Base-by-base conservation (phyloP, 2,329 filamentous ascomycete genomes). In the Lachnellula occidentalis region DNA sequence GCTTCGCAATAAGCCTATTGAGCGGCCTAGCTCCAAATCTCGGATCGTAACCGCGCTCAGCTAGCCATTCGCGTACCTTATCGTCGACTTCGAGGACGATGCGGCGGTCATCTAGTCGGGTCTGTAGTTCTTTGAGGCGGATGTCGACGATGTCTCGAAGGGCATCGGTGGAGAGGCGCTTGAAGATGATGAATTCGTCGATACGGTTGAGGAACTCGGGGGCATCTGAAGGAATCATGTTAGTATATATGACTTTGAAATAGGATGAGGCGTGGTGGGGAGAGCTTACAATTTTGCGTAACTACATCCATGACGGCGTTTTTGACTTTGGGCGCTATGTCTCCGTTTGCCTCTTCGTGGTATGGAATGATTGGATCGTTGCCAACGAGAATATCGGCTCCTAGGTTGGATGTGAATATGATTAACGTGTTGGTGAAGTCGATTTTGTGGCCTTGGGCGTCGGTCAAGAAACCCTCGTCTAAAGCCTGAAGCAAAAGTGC, bases 341-440 rank as follows among this genome's bases (percentile, higher is more conserved):
- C 84, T 41, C 87, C 85, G 48, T 82, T 78, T 1, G 76, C 67
- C 3, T 78, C 80, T 59, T 86, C 80, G 53, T 79, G 80, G 72
- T 86, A 83, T 0, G 82, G 79, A 63, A 87, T 80, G 7, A 82
- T 68, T 2, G 80, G 78, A 65, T 92, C 80, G 46, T 84, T 83
- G 36, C 86, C 88, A 17, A 96, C 88, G 11, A 99, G 85, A 48
- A 95, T 92, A 54, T 96, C 84, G 14, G 94, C 92, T 39, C 94
- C 94, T 2, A 99, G 81, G 70, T 99, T 99, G 37, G 91, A 96
- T 0, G 94, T 97, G 53, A 99, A 80, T 2, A 97, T 92, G 62
- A 97, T 96, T 66, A 97, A 88, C 7, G 92, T 96, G 72, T 96
- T 97, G 58, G 88, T 82, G 77, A 97, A 97, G 69, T 97, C 94